phyloP scores from a whole-genome alignment of 1,139 yeast genomes.

The Nakaseomyces bracarensis region DNA sequence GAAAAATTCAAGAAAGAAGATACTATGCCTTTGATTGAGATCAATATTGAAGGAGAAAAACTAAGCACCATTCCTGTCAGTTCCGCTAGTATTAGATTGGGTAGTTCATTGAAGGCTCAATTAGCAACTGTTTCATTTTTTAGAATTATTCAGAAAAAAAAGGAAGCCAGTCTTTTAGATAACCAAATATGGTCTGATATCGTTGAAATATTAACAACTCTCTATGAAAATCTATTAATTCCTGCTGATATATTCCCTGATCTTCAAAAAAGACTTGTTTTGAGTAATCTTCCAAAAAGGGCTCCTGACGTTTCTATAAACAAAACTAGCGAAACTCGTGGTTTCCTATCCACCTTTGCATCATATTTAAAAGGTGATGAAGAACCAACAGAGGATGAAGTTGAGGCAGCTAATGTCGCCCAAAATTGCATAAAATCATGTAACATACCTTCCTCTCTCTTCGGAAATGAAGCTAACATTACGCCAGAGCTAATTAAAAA shows the following conservation, averaged over 20 bases:
- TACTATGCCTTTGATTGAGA: slow-evolving; percentile 34
- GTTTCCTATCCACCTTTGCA: slow-evolving; percentile 81
- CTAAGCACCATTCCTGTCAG: slow-evolving; percentile 45
- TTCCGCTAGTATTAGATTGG: slow-evolving; percentile 74
- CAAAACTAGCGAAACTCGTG: slow-evolving; percentile 55
- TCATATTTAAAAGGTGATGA: slow-evolving; percentile 90
- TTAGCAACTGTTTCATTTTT: slow-evolving; percentile 79
- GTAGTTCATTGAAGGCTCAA: slow-evolving; percentile 87
- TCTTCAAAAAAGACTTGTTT: slow-evolving; percentile 47
- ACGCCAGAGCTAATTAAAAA: slow-evolving; percentile 2
- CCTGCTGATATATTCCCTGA: slow-evolving; percentile 58
- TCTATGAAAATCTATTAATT: slow-evolving; percentile 67
- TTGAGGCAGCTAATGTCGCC: slow-evolving; percentile 75
- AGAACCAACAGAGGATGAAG: slow-evolving; percentile 89
- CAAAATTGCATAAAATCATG: slow-evolving; percentile 24
- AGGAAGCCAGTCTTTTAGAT: slow-evolving; percentile 26
- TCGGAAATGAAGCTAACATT: slow-evolving; percentile 6
- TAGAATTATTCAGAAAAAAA: slow-evolving; percentile 58
- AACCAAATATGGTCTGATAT: slow-evolving; percentile 51
- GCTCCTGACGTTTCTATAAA: slow-evolving; percentile 58
- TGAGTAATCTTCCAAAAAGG: slow-evolving; percentile 51
- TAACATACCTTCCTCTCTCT: slow-evolving; percentile 7
- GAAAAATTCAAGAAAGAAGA: slow-evolving; percentile 2
- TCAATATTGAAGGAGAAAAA: slow-evolving; percentile 36
- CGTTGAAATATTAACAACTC: slow-evolving; percentile 49